phyloP scores from a whole-genome alignment of 1,284 basidiomycete genomes.

The Laetiporus sulphureus region DNA sequence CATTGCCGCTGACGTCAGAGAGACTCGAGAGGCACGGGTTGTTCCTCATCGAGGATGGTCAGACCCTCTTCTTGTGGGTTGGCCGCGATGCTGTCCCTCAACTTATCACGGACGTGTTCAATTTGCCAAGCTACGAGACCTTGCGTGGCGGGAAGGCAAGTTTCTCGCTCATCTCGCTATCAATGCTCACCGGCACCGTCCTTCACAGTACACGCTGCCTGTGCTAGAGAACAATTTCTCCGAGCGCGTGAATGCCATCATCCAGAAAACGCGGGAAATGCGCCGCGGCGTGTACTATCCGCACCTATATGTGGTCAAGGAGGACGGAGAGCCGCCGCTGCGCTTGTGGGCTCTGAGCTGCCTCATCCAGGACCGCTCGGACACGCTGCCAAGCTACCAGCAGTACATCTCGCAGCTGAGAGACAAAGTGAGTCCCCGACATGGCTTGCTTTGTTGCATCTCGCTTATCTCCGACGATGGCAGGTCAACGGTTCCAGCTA shows the following conservation, averaged over 20 bases:
- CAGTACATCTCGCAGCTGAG: constrained; percentile 82
- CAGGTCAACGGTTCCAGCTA: constrained; percentile 23
- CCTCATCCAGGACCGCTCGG: constrained; percentile 94
- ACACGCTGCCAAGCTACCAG: constrained; percentile 91
- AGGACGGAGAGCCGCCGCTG: constrained; percentile 93
- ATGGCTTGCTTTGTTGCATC: background rate
- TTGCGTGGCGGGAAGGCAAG: constrained; percentile 88
- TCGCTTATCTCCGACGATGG: background rate
- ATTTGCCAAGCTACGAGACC: constrained; percentile 82
- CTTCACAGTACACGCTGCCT: constrained; percentile 72
- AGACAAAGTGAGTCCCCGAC: constrained; percentile 54
- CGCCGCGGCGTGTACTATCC: constrained; percentile 89
- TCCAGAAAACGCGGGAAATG: constrained; percentile 90
- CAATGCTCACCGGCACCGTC: background rate
- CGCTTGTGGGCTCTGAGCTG: constrained; percentile 92
- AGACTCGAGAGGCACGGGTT: constrained; percentile 92
- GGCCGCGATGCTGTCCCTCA: constrained; percentile 96
- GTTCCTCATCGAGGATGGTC: constrained; percentile 96
- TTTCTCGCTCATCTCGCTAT: background rate
- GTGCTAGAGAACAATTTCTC: constrained; percentile 90
- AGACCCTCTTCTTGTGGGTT: constrained; percentile 97
- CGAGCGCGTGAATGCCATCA: constrained; percentile 86
- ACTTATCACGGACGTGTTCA: constrained; percentile 92
- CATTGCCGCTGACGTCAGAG: constrained; percentile 92
- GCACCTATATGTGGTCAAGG: constrained; percentile 97